Evolutionary conservation across 495 filamentous ascomycete genomes (phyloP).

Genomic region (Cercophora newfieldiana): DNA sequence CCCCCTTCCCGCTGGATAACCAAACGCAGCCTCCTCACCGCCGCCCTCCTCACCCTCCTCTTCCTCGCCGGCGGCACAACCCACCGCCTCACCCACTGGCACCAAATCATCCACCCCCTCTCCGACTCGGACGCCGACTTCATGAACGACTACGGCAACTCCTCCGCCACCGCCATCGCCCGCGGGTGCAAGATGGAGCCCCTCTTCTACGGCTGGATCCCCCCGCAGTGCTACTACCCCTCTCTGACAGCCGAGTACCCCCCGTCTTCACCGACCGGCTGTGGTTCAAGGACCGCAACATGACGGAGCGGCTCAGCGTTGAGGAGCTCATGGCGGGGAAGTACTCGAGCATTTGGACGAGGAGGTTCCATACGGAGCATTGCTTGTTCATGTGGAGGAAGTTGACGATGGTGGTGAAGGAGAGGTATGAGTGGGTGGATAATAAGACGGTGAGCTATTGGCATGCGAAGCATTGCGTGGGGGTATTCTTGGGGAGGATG

Average conservation of each 20-base stretch:
- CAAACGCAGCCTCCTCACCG: too few relatives aligned
- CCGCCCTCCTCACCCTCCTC: background rate
- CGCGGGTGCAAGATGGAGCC: constrained; percentile 30
- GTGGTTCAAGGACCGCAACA: constrained; percentile 1
- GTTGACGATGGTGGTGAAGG: background rate
- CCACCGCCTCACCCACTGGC: background rate
- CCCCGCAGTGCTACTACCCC: constrained; percentile 23
- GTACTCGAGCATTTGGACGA: constrained; percentile 4
- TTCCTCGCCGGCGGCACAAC: background rate
- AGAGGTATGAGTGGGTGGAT: constrained; percentile 3
- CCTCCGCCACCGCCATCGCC: constrained; percentile 17
- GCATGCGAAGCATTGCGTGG: constrained; percentile 8
- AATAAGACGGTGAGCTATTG: constrained; percentile 11
- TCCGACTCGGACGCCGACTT: background rate
- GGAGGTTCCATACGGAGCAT: constrained; percentile 6
- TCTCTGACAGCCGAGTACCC: constrained; percentile 18
- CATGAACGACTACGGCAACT: constrained; percentile 24
- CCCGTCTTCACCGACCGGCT: constrained; percentile 6
- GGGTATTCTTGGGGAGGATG: background rate
- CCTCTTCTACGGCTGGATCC: constrained; percentile 30
- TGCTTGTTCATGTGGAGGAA: constrained; percentile 13
- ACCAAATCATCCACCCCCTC: background rate
- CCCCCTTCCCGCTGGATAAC: too few relatives aligned
- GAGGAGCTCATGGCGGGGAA: background rate
- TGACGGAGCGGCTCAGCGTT: background rate